A percentile compares a stretch with the other conserved stretches of the same genome.
Evolutionary conservation across 139 green algal genomes (phyloP).

Genomic region (Raphidocelis subcapitata): DNA sequence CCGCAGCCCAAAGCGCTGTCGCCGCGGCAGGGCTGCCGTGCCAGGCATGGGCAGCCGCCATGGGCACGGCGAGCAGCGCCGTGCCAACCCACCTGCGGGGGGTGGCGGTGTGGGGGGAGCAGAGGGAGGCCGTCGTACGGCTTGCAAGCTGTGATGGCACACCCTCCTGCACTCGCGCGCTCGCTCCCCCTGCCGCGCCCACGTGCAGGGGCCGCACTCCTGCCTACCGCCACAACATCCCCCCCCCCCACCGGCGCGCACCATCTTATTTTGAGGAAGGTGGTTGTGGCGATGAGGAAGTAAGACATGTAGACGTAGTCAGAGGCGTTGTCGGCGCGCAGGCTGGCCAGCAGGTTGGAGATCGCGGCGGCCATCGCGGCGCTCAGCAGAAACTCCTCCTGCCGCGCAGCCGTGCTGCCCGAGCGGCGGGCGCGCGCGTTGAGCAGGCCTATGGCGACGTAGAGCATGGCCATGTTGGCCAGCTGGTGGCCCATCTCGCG

Average conservation of each 20-base stretch:
- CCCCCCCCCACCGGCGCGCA: slow-evolving; percentile 9
- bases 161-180: no score
- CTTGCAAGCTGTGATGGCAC: no score
- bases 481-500: slow-evolving; percentile 59
- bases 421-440: slow-evolving; percentile 48
- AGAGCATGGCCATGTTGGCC: slow-evolving; percentile 65
- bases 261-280: slow-evolving; percentile 76
- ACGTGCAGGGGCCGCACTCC: no score
- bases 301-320: slow-evolving; percentile 73
- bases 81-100: slow-evolving; percentile 47
- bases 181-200: no score
- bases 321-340: slow-evolving; percentile 38
- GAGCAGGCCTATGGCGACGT: slow-evolving; percentile 54
- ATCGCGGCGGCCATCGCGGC: slow-evolving; percentile 58
- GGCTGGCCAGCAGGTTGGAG: slow-evolving; percentile 57
- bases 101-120: no score
- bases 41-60: slow-evolving; percentile 29
- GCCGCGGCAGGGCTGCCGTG: not conserved
- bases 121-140: no score
- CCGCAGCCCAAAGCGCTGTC: not conserved
- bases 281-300: slow-evolving; percentile 76
- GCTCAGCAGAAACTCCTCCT: slow-evolving; percentile 77
- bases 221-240: no score
- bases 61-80: slow-evolving; percentile 38
- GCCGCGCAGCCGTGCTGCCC: slow-evolving; percentile 43